Base-by-base conservation (phyloP, 139 green algal genomes). In the Pleodorina starrii region DNA sequence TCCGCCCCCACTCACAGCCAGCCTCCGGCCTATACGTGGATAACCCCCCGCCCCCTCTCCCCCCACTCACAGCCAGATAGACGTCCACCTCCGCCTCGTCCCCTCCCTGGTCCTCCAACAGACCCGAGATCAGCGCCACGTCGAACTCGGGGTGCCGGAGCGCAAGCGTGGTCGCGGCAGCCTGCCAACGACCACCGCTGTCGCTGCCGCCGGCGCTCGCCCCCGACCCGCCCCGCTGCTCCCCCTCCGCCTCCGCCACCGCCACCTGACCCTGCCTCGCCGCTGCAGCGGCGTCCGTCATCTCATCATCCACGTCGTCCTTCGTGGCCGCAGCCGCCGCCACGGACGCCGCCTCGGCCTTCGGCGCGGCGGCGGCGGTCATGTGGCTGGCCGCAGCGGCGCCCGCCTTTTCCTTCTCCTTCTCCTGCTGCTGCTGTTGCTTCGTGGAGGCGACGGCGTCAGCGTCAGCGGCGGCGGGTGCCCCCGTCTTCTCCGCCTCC, bases 101-200 rank as follows among this genome's bases (percentile, higher is more conserved):
- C 0, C 91, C 94, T 12, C 92, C 94, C 91, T 97, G 95, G 80
- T 97, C 93, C 89, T 95, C 95, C 78, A 97, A 82, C 92, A 97
- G 81, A 29, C 76, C 90, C 19, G 59, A 38, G 12, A 97, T 87
- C 50, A 97, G 92, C 27, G 48, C 89, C 12, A 36, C 40, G 29
- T 97, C 95, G 91, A 94, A 97, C 16, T 94, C 93, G 16, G 93
- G 86, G 71, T 94, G 97, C 60, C 91, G 75, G 21, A 50, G 36
- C 11, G 5, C 48, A n/a, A 97, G 90, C 60, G 43, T 32, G 6
- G 60, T 23, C 46, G 92, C 35, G 27, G 94, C 90, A 19, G 44
- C 27, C 32, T 81, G 76, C 72, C 90, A 91, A 10, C 85, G 92
- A 48, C 16, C 44, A 6, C n/a, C 38, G 16, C 10, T 2, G 36